Evolutionary conservation across 148 eudicot genomes (phyloP), one percentile per base, ranked within the genome.

Genomic region (Camellia lanceoleosa): DNA sequence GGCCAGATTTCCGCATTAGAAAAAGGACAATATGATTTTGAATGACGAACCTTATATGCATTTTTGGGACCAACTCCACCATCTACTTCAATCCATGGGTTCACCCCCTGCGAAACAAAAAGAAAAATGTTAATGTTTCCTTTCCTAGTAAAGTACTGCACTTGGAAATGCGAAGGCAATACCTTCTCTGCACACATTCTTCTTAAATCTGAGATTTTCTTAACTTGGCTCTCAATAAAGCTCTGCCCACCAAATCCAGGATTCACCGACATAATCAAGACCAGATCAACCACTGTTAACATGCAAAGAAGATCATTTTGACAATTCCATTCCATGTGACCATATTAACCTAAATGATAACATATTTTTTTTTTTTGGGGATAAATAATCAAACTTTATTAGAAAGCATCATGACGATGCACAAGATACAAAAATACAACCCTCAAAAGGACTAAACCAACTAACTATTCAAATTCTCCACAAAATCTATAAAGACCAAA

Each of bases 231-330:
- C 88, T 97, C 99, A 62, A 97, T 97, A 91, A 97, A 97, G 93
- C 99, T 91, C 84, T 97, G 99, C 54, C 99, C 99, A 71, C 99
- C 99, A 90, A 97, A 97, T 71, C 99, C 99, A 73, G 99, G 99
- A 84, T 97, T 97, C 78, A 97, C 99, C 18, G 99, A 94, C 99
- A 97, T 97, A 70, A 97, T 97, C 87, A 97, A 86, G 76, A 97
- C 98, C 61, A 97, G 87, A 87, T 97, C 99, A 78, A 97, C 97
- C 82, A 80, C 99, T 97, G 93, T 84, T 80, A 19, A 72, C 54
- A 76, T 78, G 49, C 72, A 73, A 71, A 68, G 47, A 72, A 85
- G 60, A 49, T 54, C 72, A 63, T 14, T n/a, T 68, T 2, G 41
- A 78, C 71, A 84, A 68, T 82, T 52, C 52, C 65, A 64, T 71